Base-by-base conservation (phyloP, 805 yeast species). In the Metschnikowia matae region DNA sequence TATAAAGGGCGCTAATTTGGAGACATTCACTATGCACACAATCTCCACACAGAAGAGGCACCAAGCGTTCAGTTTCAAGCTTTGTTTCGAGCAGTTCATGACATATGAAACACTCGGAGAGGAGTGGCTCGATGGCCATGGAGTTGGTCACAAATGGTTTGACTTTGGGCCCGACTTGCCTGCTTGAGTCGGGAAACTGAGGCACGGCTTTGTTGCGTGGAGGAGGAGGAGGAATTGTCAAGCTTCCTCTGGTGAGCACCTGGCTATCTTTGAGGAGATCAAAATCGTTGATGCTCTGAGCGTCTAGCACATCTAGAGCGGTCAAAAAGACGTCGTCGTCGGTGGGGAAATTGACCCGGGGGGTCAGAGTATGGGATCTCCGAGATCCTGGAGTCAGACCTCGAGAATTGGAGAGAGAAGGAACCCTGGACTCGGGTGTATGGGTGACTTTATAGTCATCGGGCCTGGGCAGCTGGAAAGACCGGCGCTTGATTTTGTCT, bases 21-120 rank as follows among this genome's bases (percentile, higher is more conserved):
- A 82, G 68, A 60, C 89, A 84, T 49, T 81, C 80, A 46, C 80
- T 83, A 60, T 84, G 89, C 37, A 75, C 69, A 40, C 68, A 63
- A 60, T 83, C 87, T 1, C 75, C 78, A 64, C 89, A 84, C 37
- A 62, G 63, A 32, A 83, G 65, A 49, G 74, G 75, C 13, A 83
- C 63, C 1, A 81, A 62, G 41, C 67, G 70, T 56, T 76, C 84
- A 10, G 74, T 68, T 17, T 63, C 63, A 26, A 78, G 65, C 44
- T 75, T 77, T 29, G 74, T 70, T 15, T 71, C 69, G 4, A 82
- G 62, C 2, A 73, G 68, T 46, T 83, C 82, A 6, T 75, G 75
- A 60, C 89, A 84, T 14, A 83, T 69, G 48, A 74, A 74, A 52
- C 82, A 82, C 21, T 34, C 38, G 36, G 48, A 38, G 35, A 39